Conservation (phyloP, 2,329 filamentous ascomycete species). For the Colletotrichum sojae region DNA sequence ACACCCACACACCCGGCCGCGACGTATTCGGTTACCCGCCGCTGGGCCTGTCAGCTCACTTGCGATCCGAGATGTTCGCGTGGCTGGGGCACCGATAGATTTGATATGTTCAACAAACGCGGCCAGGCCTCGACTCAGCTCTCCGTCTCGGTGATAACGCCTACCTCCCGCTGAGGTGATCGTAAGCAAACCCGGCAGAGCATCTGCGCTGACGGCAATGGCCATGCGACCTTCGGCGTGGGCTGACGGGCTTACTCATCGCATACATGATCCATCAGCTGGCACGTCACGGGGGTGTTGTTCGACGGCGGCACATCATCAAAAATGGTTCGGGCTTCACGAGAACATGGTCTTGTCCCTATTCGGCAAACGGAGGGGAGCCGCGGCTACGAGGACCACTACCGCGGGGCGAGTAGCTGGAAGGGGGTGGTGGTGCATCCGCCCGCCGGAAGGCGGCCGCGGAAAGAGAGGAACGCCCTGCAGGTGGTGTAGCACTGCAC, state of each 20-base stretch:
- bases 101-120: neutral
- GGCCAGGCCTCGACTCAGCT: too few species aligned
- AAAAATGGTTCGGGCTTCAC: neutral
- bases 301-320: neutral
- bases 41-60: neutral
- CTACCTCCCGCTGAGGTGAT: neutral
- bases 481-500: constrained; percentile 11
- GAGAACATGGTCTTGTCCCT: neutral
- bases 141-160: neutral
- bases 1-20: neutral
- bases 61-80: too few species aligned
- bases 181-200: neutral
- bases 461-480: neutral
- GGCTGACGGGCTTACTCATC: too few species aligned
- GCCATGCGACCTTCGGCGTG: neutral
- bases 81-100: neutral
- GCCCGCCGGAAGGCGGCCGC: neutral
- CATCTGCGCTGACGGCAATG: neutral
- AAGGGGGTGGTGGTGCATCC: neutral
- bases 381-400: neutral
- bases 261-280: neutral
- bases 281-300: neutral
- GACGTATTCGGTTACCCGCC: neutral
- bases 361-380: neutral
- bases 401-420: neutral